These are phyloP conservation scores for Yamadazyma laniorum DNA, from an alignment of 805 yeast species.

Conservation along the genomic window DNA sequence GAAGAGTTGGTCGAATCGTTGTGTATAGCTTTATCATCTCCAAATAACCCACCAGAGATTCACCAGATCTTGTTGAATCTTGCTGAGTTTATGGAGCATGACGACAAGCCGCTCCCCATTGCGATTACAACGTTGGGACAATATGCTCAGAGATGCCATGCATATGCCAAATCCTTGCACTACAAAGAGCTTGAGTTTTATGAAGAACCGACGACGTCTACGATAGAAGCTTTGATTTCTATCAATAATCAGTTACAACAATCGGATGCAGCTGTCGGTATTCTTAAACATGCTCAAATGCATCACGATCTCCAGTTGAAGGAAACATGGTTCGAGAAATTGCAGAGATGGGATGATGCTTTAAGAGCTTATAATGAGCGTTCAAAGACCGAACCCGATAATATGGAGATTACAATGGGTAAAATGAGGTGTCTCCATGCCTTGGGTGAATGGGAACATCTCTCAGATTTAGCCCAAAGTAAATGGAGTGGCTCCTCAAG, in stretches of 20 bases:
- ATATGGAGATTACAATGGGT: slow-evolving; percentile 92
- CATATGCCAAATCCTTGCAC: slow-evolving; percentile 95
- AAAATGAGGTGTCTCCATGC: slow-evolving; percentile 98
- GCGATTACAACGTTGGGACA: slow-evolving; percentile 87
- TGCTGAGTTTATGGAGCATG: slow-evolving; percentile 97
- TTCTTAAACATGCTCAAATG: slow-evolving; percentile 88
- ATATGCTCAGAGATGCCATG: slow-evolving; percentile 93
- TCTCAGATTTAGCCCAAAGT: slow-evolving; percentile 78
- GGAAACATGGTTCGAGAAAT: slow-evolving; percentile 96
- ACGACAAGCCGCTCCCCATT: slow-evolving; percentile 89
- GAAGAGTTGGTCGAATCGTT: slow-evolving; percentile 84
- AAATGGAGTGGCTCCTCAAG: slow-evolving; percentile 78
- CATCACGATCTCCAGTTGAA: slow-evolving; percentile 88
- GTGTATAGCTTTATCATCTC: slow-evolving; percentile 83
- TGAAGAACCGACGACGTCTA: slow-evolving; percentile 87
- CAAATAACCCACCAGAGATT: slow-evolving; percentile 93
- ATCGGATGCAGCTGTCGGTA: slow-evolving; percentile 97
- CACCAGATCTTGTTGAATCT: slow-evolving; percentile 84
- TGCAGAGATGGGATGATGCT: slow-evolving; percentile 98
- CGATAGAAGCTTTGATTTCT: slow-evolving; percentile 87
- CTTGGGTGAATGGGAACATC: slow-evolving; percentile 96
- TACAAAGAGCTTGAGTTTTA: slow-evolving; percentile 94
- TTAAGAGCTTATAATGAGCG: slow-evolving; percentile 83
- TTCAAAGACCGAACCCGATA: slow-evolving; percentile 59
- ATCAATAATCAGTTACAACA: slow-evolving; percentile 95